These are phyloP conservation scores for Pseudocercospora vitis DNA, from an alignment of 2,329 filamentous ascomycete genomes.

Conservation along the genomic window DNA sequence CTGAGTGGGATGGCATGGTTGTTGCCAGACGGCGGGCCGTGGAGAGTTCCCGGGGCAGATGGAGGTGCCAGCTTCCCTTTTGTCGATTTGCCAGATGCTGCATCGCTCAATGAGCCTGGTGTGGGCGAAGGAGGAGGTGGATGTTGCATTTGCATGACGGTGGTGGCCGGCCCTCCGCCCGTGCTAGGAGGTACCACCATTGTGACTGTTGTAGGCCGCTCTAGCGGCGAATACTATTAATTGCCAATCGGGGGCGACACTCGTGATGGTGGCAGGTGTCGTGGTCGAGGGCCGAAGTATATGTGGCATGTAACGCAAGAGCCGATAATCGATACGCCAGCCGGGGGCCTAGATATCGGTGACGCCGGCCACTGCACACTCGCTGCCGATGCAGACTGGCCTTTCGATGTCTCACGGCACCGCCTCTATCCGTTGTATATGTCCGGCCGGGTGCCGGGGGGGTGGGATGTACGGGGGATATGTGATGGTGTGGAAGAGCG, in stretches of 20 bases:
- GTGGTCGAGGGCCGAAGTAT: background rate
- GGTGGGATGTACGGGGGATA: background rate
- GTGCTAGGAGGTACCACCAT: slow-evolving; percentile 37
- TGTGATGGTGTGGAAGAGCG: background rate
- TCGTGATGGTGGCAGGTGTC: background rate
- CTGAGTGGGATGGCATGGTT: slow-evolving; percentile 57
- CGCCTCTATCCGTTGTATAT: background rate
- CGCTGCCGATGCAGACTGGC: background rate
- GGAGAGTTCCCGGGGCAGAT: slow-evolving; percentile 34
- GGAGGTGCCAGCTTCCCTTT: slow-evolving; percentile 26
- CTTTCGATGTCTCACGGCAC: background rate
- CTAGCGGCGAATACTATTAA: slow-evolving; percentile 4
- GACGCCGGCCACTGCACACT: background rate
- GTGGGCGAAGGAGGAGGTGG: slow-evolving; percentile 20
- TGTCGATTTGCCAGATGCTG: slow-evolving; percentile 15
- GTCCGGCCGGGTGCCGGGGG: background rate
- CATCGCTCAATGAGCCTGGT: slow-evolving; percentile 17
- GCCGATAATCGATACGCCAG: slow-evolving; percentile 1
- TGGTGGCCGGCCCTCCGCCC: slow-evolving; percentile 24
- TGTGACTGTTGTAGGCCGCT: slow-evolving; percentile 13
- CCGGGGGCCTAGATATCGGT: background rate
- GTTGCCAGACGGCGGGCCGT: slow-evolving; percentile 43
- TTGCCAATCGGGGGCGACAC: slow-evolving; percentile 4
- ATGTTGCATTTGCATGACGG: slow-evolving; percentile 10
- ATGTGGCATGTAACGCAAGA: slow-evolving; percentile 6